Evolutionary conservation across 2,329 filamentous ascomycete genomes (phyloP).

Genomic region (Aspergillus costaricaensis): DNA sequence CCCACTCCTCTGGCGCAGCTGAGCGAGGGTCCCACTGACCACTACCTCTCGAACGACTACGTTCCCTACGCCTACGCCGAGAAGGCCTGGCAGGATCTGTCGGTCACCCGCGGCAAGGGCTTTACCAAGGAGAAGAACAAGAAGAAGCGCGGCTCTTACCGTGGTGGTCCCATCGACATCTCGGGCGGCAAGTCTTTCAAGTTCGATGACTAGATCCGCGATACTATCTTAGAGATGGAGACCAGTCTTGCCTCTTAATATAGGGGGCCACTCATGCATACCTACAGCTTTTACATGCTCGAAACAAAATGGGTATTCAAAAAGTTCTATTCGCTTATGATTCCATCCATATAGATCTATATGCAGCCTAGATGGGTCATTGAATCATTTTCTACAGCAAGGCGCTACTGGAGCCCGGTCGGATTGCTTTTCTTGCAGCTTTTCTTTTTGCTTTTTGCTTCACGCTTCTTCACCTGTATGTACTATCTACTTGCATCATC

Average conservation of each 20-base stretch:
- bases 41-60: conserved; percentile 77
- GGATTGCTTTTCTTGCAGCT: conserved; percentile 10
- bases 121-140: conserved; percentile 99
- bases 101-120: conserved; percentile 89
- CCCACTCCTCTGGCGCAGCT: conserved; percentile 76
- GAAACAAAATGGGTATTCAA: not conserved
- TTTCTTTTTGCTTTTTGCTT: not conserved
- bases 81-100: conserved; percentile 81
- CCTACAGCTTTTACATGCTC: not conserved
- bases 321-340: conserved; percentile 10
- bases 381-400: conserved; percentile 25
- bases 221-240: not conserved
- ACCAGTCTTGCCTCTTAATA: not conserved
- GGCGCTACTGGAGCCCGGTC: conserved; percentile 33
- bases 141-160: conserved; percentile 88
- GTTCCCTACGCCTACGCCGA: conserved; percentile 85
- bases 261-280: not conserved
- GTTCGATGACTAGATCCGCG: conserved; percentile 74
- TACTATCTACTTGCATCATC: not conserved
- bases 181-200: conserved; percentile 81
- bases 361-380: conserved; percentile 17
- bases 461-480: not conserved
- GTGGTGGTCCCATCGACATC: conserved; percentile 85
- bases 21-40: conserved; percentile 65
- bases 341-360: conserved; percentile 18